Evolutionary conservation across 495 filamentous ascomycete genomes (phyloP).

Genomic region (Collariella sp.): DNA sequence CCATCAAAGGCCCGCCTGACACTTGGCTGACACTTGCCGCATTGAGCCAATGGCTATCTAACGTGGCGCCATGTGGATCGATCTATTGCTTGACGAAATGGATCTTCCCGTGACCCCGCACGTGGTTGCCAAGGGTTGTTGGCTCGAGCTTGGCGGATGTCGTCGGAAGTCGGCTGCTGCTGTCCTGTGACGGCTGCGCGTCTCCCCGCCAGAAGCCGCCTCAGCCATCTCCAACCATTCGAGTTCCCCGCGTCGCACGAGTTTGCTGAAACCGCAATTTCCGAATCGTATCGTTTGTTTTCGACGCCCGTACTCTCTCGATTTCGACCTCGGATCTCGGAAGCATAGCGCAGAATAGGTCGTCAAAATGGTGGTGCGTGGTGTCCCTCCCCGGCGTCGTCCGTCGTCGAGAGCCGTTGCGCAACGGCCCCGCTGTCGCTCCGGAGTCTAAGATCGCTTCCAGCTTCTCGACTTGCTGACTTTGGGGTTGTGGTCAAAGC

Average conservation of each 20-base stretch:
- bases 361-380: slow-evolving; percentile 41
- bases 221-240: neutral
- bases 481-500: slow-evolving; percentile 58
- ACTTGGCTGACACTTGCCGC: neutral
- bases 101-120: slow-evolving; percentile 2
- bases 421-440: slow-evolving; percentile 10
- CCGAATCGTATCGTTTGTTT: neutral
- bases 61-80: slow-evolving; percentile 6
- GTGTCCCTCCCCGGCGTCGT: slow-evolving; percentile 8
- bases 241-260: slow-evolving; percentile 1
- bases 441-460: slow-evolving; percentile 29
- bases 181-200: slow-evolving; percentile 7
- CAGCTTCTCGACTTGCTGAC: slow-evolving; percentile 56
- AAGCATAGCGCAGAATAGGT: neutral
- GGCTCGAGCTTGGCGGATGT: slow-evolving; percentile 6
- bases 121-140: neutral
- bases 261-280: neutral
- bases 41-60: neutral
- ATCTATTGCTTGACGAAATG: neutral
- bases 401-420: neutral
- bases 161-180: neutral
- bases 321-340: neutral
- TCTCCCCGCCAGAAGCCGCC: neutral
- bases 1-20: neutral
- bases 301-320: neutral